These are phyloP conservation scores for Collybiopsis luxurians DNA, from an alignment of 768 basidiomycete genomes.

Conservation along the genomic window DNA sequence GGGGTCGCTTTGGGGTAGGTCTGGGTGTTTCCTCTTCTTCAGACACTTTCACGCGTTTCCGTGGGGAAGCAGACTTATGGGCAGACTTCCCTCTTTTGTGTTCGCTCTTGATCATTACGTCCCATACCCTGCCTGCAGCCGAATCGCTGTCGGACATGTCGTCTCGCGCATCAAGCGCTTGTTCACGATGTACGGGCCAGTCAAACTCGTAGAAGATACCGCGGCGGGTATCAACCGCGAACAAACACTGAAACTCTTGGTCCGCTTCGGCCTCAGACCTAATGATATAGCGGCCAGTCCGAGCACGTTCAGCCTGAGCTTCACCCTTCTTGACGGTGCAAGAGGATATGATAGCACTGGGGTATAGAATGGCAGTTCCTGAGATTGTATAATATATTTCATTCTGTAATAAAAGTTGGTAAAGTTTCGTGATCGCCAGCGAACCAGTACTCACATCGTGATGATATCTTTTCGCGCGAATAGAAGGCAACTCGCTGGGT, in stretches of 20 bases:
- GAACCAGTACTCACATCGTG: slow-evolving; percentile 42
- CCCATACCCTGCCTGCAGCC: slow-evolving; percentile 46
- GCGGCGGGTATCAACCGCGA: slow-evolving; percentile 55
- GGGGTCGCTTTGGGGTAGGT: not conserved
- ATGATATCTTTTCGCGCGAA: slow-evolving; percentile 60
- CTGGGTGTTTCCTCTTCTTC: not conserved
- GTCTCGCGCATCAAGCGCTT: slow-evolving; percentile 35
- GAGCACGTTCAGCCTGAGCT: slow-evolving; percentile 13
- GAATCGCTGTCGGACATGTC: slow-evolving; percentile 24
- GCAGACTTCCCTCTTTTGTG: not conserved
- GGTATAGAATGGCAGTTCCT: slow-evolving; percentile 44
- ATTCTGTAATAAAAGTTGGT: slow-evolving; percentile 44
- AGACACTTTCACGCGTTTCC: not conserved
- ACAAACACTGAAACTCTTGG: slow-evolving; percentile 49
- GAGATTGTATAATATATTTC: slow-evolving; percentile 70
- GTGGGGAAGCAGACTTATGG: not conserved
- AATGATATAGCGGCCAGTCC: slow-evolving; percentile 3
- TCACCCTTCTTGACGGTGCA: slow-evolving; percentile 44
- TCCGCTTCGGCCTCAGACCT: slow-evolving; percentile 20
- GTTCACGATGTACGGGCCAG: slow-evolving; percentile 49
- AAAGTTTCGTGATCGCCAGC: not conserved
- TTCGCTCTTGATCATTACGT: slow-evolving; percentile 23
- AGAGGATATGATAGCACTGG: slow-evolving; percentile 47
- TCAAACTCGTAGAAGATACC: slow-evolving; percentile 62
- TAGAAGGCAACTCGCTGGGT: slow-evolving; percentile 57